phyloP scores from a whole-genome alignment of 352 stramenopile genomes.

The Phytophthora citrophthora region DNA sequence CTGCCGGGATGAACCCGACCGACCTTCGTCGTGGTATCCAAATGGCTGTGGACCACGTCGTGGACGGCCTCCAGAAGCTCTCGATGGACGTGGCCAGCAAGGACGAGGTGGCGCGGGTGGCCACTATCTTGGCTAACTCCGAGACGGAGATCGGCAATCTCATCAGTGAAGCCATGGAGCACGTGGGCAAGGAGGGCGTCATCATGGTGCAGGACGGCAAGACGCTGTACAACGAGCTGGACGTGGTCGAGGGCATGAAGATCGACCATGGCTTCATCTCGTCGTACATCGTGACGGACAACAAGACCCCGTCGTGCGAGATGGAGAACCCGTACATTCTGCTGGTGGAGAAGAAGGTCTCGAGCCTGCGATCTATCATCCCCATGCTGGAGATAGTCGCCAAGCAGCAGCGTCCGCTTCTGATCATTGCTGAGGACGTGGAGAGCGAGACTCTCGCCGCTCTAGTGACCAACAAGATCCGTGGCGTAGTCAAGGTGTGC shows the following conservation, averaged over 20 bases:
- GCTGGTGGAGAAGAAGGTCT: constrained; percentile 99
- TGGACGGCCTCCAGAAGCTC: constrained; percentile 95
- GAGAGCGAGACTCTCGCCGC: constrained; percentile 98
- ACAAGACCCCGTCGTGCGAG: constrained; percentile 98
- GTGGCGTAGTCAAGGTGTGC: constrained; percentile 99
- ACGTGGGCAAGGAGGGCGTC: constrained; percentile 99
- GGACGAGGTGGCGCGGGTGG: constrained; percentile 99
- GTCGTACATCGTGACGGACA: constrained; percentile 99
- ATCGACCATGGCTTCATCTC: constrained; percentile 99
- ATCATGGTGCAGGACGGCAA: constrained; percentile 99
- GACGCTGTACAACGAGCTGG: constrained; percentile 99
- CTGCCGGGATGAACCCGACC: constrained; percentile 99
- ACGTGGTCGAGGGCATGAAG: constrained; percentile 99
- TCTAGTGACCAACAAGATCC: constrained; percentile 99
- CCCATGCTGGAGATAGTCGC: constrained; percentile 98
- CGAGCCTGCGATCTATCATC: constrained; percentile 95
- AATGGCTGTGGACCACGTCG: constrained; percentile 97
- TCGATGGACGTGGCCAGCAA: constrained; percentile 98
- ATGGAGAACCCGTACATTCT: constrained; percentile 99
- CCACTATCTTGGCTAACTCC: constrained; percentile 99
- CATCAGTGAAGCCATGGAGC: constrained; percentile 99
- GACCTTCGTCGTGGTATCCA: constrained; percentile 98
- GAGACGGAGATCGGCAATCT: constrained; percentile 98
- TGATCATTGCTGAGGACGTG: constrained; percentile 99
- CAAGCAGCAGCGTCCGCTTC: constrained; percentile 95